These are phyloP conservation scores for Gossypium rotundifolium DNA, from an alignment of 345 rosid genomes.

Conservation along the genomic window DNA sequence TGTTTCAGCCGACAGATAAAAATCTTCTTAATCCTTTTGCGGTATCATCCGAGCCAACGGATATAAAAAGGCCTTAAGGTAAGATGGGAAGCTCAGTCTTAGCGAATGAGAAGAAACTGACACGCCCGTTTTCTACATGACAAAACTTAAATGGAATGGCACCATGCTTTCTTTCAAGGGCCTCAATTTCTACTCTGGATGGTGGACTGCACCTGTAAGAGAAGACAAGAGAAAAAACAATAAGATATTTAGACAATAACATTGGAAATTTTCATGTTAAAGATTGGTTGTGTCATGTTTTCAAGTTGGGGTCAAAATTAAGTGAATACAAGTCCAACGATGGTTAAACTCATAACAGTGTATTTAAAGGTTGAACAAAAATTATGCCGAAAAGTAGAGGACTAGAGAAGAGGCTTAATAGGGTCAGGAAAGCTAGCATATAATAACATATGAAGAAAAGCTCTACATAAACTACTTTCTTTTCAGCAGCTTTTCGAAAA, in stretches of 20 bases:
- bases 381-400: not conserved
- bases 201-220: conserved; percentile 54
- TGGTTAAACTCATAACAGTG: too few species aligned
- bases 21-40: not conserved
- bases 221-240: not conserved
- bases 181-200: conserved; percentile 40
- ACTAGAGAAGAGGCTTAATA: not conserved
- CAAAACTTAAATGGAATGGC: conserved; percentile 48
- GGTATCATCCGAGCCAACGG: not conserved
- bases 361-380: not conserved
- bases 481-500: too few species aligned
- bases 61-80: conserved; percentile 27
- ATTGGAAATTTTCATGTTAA: too few species aligned
- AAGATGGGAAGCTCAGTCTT: conserved; percentile 38
- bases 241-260: not conserved
- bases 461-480: not conserved
- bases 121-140: conserved; percentile 57
- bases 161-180: conserved; percentile 40
- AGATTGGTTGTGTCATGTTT: too few species aligned
- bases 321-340: too few species aligned
- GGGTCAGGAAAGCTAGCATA: not conserved
- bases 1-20: not conserved
- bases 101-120: conserved; percentile 56
- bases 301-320: too few species aligned
- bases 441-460: not conserved